Conservation (phyloP, 2,329 filamentous ascomycete genomes). For the Paraconiothyrium brasiliense region DNA sequence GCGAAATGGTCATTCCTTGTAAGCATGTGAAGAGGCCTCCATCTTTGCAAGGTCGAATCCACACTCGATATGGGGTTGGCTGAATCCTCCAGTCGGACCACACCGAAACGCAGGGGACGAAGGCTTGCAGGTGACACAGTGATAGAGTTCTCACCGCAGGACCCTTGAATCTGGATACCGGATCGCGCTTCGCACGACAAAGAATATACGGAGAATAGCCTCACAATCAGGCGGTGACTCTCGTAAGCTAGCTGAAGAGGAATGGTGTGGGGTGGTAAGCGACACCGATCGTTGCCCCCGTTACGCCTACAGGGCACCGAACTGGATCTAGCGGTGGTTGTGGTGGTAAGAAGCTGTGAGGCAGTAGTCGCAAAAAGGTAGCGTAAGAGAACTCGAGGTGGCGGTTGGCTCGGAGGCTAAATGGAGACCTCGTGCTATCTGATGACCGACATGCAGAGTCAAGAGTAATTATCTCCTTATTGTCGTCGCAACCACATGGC, state of each 20-base stretch:
- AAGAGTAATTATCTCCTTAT: background rate
- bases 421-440: background rate
- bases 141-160: constrained; percentile 40
- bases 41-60: background rate
- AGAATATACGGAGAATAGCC: constrained; percentile 13
- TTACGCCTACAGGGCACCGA: constrained; percentile 19
- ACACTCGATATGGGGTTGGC: background rate
- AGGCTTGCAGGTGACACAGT: constrained; percentile 31
- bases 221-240: constrained; percentile 16
- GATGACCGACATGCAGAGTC: background rate
- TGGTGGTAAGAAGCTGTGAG: constrained; percentile 15
- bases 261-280: constrained; percentile 23
- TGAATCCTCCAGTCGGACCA: background rate
- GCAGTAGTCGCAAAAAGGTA: constrained; percentile 14
- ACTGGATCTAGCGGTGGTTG: constrained; percentile 2
- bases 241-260: constrained; percentile 25
- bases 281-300: constrained; percentile 18
- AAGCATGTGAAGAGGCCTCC: background rate
- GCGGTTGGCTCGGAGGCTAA: constrained; percentile 22
- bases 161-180: constrained; percentile 24
- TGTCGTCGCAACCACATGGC: constrained; percentile 20
- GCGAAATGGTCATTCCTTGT: background rate
- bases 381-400: constrained; percentile 10
- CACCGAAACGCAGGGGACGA: constrained; percentile 12
- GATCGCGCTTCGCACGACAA: constrained; percentile 32